phyloP scores from a whole-genome alignment of 139 green algal genomes.

The Spirogloea muscicola region DNA sequence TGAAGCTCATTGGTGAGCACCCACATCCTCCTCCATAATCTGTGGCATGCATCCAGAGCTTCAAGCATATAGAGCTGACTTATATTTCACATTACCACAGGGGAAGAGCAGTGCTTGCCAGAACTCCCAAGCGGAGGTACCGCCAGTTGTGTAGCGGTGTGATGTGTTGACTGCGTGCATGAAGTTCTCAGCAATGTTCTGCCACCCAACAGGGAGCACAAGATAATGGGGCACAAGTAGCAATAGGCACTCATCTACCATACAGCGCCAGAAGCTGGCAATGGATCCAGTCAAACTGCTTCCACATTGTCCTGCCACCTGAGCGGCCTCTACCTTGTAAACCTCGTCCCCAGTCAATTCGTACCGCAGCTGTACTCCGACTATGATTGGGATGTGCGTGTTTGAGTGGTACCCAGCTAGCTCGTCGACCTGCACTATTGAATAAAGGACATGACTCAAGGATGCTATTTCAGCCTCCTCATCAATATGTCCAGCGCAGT shows the following conservation, averaged over 20 bases:
- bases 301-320: neutral
- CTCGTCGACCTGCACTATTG: conserved; percentile 17
- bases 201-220: too few relatives aligned
- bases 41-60: neutral
- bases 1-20: too few relatives aligned
- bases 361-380: conserved; percentile 43
- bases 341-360: conserved; percentile 29
- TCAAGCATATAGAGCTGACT: too few relatives aligned
- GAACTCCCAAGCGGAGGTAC: conserved; percentile 37
- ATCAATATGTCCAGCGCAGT: too few relatives aligned
- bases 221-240: too few relatives aligned
- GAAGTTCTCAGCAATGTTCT: conserved; percentile 36
- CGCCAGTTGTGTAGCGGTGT: conserved; percentile 31
- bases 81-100: too few relatives aligned
- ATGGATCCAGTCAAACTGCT: too few relatives aligned
- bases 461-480: too few relatives aligned
- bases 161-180: conserved; percentile 27
- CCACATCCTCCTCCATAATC: neutral
- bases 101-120: conserved; percentile 28
- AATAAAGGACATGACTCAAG: too few relatives aligned
- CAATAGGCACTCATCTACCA: too few relatives aligned
- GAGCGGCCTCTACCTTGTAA: conserved; percentile 23
- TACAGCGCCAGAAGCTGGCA: too few relatives aligned
- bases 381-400: conserved; percentile 44
- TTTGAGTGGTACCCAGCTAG: conserved; percentile 33